These are phyloP conservation scores for Pseudocercospora fuligena DNA, from an alignment of 2,329 filamentous ascomycete genomes.

Conservation along the genomic window DNA sequence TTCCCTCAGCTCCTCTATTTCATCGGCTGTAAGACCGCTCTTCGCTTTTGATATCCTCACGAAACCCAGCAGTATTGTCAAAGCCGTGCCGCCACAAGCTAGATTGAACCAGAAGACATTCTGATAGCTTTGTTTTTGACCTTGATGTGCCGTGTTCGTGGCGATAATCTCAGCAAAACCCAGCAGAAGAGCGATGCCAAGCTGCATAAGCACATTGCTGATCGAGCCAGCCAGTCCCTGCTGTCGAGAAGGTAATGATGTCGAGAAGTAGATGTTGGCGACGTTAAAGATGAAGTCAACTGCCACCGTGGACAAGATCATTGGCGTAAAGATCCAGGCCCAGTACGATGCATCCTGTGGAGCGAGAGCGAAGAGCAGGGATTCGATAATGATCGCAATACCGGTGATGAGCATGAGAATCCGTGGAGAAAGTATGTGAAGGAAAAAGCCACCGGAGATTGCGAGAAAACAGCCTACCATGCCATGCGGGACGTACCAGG, in stretches of 20 bases:
- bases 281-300: constrained; percentile 79
- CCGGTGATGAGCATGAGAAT: constrained; percentile 67
- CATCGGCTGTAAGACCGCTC: constrained; percentile 63
- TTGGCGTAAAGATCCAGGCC: constrained; percentile 74
- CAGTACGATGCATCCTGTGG: constrained; percentile 66
- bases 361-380: constrained; percentile 67
- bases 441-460: constrained; percentile 65
- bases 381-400: constrained; percentile 62
- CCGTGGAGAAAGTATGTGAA: constrained; percentile 68
- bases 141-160: constrained; percentile 53
- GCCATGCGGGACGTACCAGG: constrained; percentile 71
- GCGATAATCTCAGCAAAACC: constrained; percentile 69
- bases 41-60: constrained; percentile 61
- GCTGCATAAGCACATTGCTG: constrained; percentile 71
- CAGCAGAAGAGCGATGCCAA: constrained; percentile 73
- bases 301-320: constrained; percentile 71
- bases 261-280: constrained; percentile 75
- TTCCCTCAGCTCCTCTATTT: constrained; percentile 45
- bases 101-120: constrained; percentile 70
- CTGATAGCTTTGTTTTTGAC: constrained; percentile 61
- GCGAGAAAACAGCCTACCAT: constrained; percentile 70
- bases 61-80: constrained; percentile 59
- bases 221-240: constrained; percentile 75
- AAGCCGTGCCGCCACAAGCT: constrained; percentile 57
- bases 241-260: constrained; percentile 65